These are phyloP conservation scores for Botrytis aclada DNA, from an alignment of 2,329 filamentous ascomycete genomes.

Conservation along the genomic window DNA sequence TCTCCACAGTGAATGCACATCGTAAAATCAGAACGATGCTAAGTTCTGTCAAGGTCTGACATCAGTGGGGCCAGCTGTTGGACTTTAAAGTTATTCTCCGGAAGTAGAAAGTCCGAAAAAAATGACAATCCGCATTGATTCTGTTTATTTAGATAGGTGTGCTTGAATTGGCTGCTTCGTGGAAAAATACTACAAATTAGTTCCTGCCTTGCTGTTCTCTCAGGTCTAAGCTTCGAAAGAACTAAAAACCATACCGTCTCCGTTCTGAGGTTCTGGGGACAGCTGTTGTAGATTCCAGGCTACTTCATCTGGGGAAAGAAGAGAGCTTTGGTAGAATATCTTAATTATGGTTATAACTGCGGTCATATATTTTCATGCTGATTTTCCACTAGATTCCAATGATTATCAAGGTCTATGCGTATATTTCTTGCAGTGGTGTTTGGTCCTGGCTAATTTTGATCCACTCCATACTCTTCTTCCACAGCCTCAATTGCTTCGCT, in stretches of 20 bases:
- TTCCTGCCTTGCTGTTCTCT: neutral
- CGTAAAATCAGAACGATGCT: neutral
- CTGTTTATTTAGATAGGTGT: neutral
- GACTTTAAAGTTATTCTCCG: neutral
- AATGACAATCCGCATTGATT: neutral
- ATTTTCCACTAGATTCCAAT: neutral
- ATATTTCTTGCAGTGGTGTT: neutral
- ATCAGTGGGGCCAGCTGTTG: neutral
- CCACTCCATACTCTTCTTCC: slow-evolving; percentile 1
- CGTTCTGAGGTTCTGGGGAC: neutral
- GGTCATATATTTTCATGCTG: neutral
- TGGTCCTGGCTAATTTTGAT: neutral
- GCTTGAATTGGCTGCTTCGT: neutral
- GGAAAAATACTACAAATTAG: neutral
- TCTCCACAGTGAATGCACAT: neutral
- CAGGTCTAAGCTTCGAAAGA: neutral
- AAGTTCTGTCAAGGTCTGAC: neutral
- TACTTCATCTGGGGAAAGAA: neutral
- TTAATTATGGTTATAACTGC: neutral
- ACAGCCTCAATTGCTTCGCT: slow-evolving; percentile 3
- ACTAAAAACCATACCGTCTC: neutral
- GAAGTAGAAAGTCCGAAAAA: neutral
- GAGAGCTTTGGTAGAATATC: neutral
- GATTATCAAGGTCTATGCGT: neutral
- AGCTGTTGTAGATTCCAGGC: neutral